Percentiles rank a stretch among this genome's conserved stretches.
phyloP scores from a whole-genome alignment of 2,329 filamentous ascomycete species.

The Neurospora sp. region DNA sequence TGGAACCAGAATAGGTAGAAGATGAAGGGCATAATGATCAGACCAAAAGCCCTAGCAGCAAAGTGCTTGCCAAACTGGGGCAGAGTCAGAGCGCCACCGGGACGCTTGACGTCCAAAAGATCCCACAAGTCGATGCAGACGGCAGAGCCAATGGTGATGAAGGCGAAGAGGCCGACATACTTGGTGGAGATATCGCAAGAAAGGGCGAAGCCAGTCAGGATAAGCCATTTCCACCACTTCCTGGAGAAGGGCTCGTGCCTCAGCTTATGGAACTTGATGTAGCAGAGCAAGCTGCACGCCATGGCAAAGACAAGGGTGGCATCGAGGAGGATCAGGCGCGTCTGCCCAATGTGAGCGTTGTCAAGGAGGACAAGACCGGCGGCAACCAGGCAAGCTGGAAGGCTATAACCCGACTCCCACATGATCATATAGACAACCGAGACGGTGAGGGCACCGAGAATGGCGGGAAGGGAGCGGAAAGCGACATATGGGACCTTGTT shows the following conservation, averaged over 20 bases:
- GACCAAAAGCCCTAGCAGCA: constrained; percentile 69
- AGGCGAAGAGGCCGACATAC: constrained; percentile 94
- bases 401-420: constrained; percentile 98
- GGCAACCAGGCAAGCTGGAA: constrained; percentile 83
- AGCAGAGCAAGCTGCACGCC: constrained; percentile 87
- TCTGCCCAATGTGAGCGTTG: constrained; percentile 96
- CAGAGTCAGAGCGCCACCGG: constrained; percentile 69
- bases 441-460: constrained; percentile 85
- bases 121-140: constrained; percentile 94
- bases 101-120: constrained; percentile 79
- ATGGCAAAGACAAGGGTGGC: constrained; percentile 91
- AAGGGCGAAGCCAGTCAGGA: constrained; percentile 86
- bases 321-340: constrained; percentile 86
- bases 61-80: constrained; percentile 84
- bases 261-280: constrained; percentile 96
- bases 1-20: constrained; percentile 99
- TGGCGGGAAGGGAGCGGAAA: constrained; percentile 85
- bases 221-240: constrained; percentile 99
- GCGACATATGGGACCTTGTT: constrained; percentile 98
- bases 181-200: constrained; percentile 98
- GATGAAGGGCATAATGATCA: constrained; percentile 87
- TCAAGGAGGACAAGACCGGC: constrained; percentile 84
- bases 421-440: constrained; percentile 94
- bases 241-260: constrained; percentile 80
- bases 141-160: constrained; percentile 90